These are phyloP conservation scores for Monosporozyma aquatica DNA, from an alignment of 805 yeast genomes.

Conservation along the genomic window DNA sequence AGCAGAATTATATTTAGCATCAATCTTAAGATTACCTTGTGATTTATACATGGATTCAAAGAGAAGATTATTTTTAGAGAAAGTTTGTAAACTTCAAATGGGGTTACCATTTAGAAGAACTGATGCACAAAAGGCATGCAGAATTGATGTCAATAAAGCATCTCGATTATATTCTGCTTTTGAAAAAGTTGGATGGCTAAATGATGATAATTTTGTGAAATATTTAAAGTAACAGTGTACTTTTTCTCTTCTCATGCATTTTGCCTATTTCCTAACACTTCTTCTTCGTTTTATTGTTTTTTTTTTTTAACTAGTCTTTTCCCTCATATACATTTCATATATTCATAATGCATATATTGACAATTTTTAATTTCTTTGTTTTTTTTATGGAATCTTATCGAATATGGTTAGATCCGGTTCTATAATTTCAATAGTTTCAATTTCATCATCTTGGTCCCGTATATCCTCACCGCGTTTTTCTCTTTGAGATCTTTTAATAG, in stretches of 20 bases:
- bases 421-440: neutral
- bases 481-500: neutral
- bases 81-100: slow-evolving; percentile 61
- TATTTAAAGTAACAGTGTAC: slow-evolving; percentile 30
- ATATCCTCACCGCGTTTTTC: no score
- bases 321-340: no score
- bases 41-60: slow-evolving; percentile 74
- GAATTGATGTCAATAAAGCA: slow-evolving; percentile 94
- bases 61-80: slow-evolving; percentile 80
- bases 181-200: slow-evolving; percentile 86
- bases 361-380: neutral
- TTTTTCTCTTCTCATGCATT: no score
- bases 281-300: neutral
- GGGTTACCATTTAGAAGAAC: slow-evolving; percentile 86
- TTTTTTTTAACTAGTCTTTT: no score
- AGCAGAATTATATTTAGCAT: slow-evolving; percentile 79
- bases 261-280: neutral
- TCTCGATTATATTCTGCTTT: slow-evolving; percentile 83
- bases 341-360: no score
- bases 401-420: slow-evolving; percentile 5
- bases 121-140: slow-evolving; percentile 95
- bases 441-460: neutral
- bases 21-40: slow-evolving; percentile 81
- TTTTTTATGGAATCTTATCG: neutral
- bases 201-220: slow-evolving; percentile 58